Evolutionary conservation across 805 yeast species (phyloP).

Genomic region (Debaryomyces maramus): DNA sequence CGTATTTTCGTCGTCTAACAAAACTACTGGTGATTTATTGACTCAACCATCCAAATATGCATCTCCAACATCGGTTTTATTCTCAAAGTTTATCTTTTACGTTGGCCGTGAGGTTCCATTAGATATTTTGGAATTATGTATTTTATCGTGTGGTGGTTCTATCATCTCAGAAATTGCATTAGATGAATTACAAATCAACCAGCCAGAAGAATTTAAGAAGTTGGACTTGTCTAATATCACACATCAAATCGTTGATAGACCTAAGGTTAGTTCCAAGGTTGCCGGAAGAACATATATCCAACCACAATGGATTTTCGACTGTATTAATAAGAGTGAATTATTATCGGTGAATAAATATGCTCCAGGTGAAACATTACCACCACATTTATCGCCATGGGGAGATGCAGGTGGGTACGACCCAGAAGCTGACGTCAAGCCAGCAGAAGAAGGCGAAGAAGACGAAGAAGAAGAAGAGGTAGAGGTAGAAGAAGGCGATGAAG

Average conservation of each 20-base stretch:
- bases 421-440: constrained; percentile 46
- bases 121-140: constrained; percentile 84
- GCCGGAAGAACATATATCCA: constrained; percentile 93
- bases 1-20: constrained; percentile 63
- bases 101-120: constrained; percentile 95
- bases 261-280: constrained; percentile 70
- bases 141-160: constrained; percentile 83
- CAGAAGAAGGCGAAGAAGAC: constrained; percentile 45
- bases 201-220: constrained; percentile 42
- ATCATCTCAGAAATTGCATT: constrained; percentile 83
- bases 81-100: constrained; percentile 74
- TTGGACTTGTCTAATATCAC: constrained; percentile 72
- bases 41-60: constrained; percentile 60
- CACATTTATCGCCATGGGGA: constrained; percentile 99
- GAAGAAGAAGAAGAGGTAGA: constrained; percentile 50
- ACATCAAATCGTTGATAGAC: constrained; percentile 94
- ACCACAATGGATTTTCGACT: constrained; percentile 98
- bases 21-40: constrained; percentile 67
- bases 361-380: constrained; percentile 94
- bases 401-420: constrained; percentile 92
- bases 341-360: constrained; percentile 80
- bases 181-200: constrained; percentile 65
- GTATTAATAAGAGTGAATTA: constrained; percentile 73
- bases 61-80: constrained; percentile 63
- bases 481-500: constrained; percentile 51